Evolutionary conservation across 1,139 yeast species (phyloP), one percentile per base, ranked within the genome.

Genomic region (Kurtzmaniella quercitrusa): DNA sequence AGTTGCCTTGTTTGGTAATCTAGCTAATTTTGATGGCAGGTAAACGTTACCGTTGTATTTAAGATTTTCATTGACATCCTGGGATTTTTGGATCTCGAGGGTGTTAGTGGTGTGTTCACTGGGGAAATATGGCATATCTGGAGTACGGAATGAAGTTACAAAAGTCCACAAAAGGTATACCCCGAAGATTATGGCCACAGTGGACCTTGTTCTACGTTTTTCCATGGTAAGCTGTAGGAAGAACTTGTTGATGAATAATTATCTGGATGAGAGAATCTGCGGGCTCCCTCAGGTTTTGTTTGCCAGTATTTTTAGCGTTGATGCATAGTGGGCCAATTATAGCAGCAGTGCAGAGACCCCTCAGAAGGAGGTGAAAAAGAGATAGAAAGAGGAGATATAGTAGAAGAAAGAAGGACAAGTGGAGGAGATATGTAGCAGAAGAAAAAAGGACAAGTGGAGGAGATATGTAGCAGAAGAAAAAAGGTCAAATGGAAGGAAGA

Each of bases 1-100:
- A 0, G 75, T 62, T 1, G 77, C 56, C 3, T 58, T 56, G 2
- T 44, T 48, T 0, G 69, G 71, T 36, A 71, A 53, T 16, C 57
- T 51, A 11, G 66, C 59, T 46, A 49, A 58, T 15, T 51, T 56
- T 42, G 59, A 63, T 4, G 73, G 67, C 43, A 63, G 70, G 52
- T 68, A 64, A 44, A 70, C 67, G 40, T 63, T 50, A 1, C 79
- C 79, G 25, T 57, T 48, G 17, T 57, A 51, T 45, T 60, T 63
- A 68, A 75, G 73, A 49, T 75, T 66, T 18, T 58, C 44, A 45
- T 60, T 49, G 18, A 50, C 42, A 45, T 71, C 75, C 33, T 63
- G 50, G 48, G 65, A 70, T 41, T 60, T 49, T n/a, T 53, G 43
- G 3, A 63, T 48, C 46, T 63, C 63, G 23, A 65, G 44, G 45